Base-by-base conservation (phyloP, 768 basidiomycete genomes). In the Suillus placidus region DNA sequence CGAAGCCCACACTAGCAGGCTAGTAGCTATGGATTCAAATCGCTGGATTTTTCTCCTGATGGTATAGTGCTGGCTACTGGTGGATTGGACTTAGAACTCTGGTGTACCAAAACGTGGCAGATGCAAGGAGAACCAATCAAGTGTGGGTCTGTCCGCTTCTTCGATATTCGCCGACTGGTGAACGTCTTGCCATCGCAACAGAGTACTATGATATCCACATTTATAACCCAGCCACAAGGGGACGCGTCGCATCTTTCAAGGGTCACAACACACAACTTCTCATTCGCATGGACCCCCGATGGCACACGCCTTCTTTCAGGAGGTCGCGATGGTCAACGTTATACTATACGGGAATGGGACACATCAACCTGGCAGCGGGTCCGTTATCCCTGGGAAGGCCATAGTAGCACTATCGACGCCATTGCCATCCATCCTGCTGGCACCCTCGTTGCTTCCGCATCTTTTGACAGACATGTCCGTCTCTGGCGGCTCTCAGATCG, bases 261-360 rank as follows among this genome's bases (percentile, higher is more conserved):
- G 10, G 9, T 45, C 43, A 45, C 8, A 4, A 2, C 43, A 20
- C 0, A 0, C 8, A 20, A 8, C 18, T 9, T 4, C 2, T 45
- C 20, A 45, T 20, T 45, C 20, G 43, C 20, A 4, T 45, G 40
- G 40, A 16, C 40, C 1, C 40, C 40, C 0, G 40, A 42, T 42
- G 40, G 40, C 14, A 42, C 40, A n/a, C 43, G 20, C 20, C 43
- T 45, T 20, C 20, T 20, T 43, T 43, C 42, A 43, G 42, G 7
- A 43, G 40, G 18, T 10, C 0, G 4, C 4, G 0, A 14, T 4
- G 13, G n/a, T n/a, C n/a, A 6, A 0, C 12, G 13, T 38, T 13
- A 12, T 38, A 38, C 18, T 1, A 45, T 49, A 49, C n/a, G n/a
- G 6, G 47, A 23, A 23, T 49, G 47, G 47, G 47, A 49, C 6